Evolutionary conservation across 129 eudicot species (phyloP).

Genomic region (Deinandra increscens): DNA sequence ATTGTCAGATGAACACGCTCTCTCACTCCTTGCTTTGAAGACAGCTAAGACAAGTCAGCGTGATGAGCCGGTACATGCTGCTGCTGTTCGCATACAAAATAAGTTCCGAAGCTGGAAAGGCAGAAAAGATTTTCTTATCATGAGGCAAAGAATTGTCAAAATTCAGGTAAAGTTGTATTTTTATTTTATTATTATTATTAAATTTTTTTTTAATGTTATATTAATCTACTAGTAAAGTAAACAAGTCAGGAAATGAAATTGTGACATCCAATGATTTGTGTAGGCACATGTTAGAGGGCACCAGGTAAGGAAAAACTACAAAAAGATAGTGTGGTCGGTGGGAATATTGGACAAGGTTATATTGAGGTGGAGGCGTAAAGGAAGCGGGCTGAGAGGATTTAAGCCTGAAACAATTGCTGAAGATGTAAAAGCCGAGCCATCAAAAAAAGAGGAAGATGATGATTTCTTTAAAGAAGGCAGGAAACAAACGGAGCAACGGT

Average conservation of each 20-base stretch:
- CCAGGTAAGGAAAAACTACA: slow-evolving; percentile 92
- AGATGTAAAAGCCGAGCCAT: slow-evolving; percentile 30
- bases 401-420: slow-evolving; percentile 66
- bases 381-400: slow-evolving; percentile 87
- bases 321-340: slow-evolving; percentile 86
- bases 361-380: slow-evolving; percentile 90
- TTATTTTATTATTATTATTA: background rate
- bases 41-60: slow-evolving; percentile 50
- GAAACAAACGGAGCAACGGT: slow-evolving; percentile 83
- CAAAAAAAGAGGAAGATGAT: slow-evolving; percentile 74
- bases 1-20: slow-evolving; percentile 67
- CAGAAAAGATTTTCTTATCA: slow-evolving; percentile 74
- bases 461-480: slow-evolving; percentile 93
- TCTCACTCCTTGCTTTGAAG: slow-evolving; percentile 72
- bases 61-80: slow-evolving; percentile 79
- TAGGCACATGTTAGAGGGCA: slow-evolving; percentile 98
- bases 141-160: slow-evolving; percentile 81
- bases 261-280: background rate
- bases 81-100: slow-evolving; percentile 87
- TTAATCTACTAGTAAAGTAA: too few species aligned
- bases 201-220: background rate
- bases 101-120: slow-evolving; percentile 85
- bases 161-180: slow-evolving; percentile 60
- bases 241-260: background rate
- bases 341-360: slow-evolving; percentile 95